Conservation (phyloP, 179 eudicot genomes). For the Patellifolia procumbens region DNA sequence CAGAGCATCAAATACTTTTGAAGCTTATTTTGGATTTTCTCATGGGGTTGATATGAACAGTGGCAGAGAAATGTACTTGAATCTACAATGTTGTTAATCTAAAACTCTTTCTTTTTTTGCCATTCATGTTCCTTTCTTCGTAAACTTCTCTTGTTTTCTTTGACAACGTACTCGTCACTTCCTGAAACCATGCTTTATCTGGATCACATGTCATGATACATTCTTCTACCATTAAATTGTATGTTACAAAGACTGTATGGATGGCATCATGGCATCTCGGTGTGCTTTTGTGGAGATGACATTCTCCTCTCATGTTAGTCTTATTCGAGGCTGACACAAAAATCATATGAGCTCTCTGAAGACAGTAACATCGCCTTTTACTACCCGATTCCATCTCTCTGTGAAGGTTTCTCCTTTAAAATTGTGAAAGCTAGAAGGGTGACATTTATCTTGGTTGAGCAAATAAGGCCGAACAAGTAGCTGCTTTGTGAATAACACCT, state of each 20-base stretch:
- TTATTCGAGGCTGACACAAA: background rate
- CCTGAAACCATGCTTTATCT: background rate
- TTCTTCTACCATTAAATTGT: background rate
- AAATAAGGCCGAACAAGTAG: background rate
- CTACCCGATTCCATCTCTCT: background rate
- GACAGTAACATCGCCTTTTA: constrained; percentile 5
- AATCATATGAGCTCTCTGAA: background rate
- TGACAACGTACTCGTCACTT: background rate
- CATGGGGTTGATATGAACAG: background rate
- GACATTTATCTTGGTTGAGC: constrained; percentile 2
- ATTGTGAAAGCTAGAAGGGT: background rate
- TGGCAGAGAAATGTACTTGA: background rate
- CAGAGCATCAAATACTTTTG: background rate
- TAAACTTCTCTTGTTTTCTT: background rate
- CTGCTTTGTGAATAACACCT: background rate
- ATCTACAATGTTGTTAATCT: too few relatives aligned
- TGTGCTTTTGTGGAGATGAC: background rate
- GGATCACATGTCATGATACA: background rate
- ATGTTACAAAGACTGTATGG: background rate
- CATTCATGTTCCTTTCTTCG: background rate
- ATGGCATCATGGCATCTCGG: too few relatives aligned
- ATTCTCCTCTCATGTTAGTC: background rate
- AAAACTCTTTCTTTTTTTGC: too few relatives aligned
- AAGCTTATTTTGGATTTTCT: background rate
- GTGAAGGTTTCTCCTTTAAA: constrained; percentile 1